These are phyloP conservation scores for Herpetospermum pedunculosum DNA, from an alignment of 306 rosid species.

Conservation along the genomic window DNA sequence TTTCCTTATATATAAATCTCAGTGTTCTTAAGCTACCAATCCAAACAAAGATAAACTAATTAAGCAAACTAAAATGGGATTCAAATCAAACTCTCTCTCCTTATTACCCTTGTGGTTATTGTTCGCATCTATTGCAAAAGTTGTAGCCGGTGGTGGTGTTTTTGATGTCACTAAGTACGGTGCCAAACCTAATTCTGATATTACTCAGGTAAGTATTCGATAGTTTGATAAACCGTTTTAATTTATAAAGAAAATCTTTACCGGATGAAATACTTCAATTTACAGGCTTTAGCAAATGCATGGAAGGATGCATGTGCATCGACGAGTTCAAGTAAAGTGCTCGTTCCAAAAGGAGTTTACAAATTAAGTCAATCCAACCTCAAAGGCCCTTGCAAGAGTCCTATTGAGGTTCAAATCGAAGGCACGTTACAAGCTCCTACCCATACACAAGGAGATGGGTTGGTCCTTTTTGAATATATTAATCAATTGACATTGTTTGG, in stretches of 20 bases:
- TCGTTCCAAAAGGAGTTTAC: too few species aligned
- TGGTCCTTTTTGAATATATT: slow-evolving; percentile 22
- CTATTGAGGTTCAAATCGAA: too few species aligned
- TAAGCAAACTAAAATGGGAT: not conserved
- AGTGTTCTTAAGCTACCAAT: too few species aligned
- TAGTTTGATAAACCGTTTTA: too few species aligned
- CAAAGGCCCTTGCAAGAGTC: too few species aligned
- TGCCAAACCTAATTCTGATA: slow-evolving; percentile 7
- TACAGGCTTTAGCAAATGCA: too few species aligned
- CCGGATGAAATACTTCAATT: not conserved
- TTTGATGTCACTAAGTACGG: slow-evolving; percentile 11
- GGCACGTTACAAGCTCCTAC: slow-evolving; percentile 36
- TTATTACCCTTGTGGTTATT: not conserved
- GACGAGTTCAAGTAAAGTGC: too few species aligned
- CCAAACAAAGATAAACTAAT: too few species aligned
- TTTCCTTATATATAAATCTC: too few species aligned
- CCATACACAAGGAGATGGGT: not conserved
- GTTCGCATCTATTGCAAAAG: not conserved
- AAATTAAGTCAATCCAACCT: too few species aligned
- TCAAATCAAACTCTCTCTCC: not conserved
- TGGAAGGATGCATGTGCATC: too few species aligned
- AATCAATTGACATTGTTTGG: slow-evolving; percentile 23
- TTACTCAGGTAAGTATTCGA: slow-evolving; percentile 4
- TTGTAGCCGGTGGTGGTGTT: not conserved
- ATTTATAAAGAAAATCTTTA: too few species aligned